A percentile compares a stretch with the other conserved stretches of the same genome.
phyloP scores from a whole-genome alignment of 176 grass and related monocot genomes.

The Stipa capillata region DNA sequence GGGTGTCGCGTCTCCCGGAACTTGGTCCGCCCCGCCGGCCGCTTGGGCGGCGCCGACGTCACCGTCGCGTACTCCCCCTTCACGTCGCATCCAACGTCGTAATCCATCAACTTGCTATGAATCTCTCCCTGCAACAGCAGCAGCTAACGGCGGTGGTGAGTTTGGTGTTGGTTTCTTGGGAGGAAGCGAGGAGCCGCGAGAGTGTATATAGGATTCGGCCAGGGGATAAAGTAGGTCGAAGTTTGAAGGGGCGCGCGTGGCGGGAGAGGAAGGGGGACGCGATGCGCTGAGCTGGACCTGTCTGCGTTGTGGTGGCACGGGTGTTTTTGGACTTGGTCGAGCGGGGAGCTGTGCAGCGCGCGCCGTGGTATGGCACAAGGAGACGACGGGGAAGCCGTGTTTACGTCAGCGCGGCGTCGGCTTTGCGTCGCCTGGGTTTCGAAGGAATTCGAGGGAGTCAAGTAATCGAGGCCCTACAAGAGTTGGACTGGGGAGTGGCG shows the following conservation, averaged over 20 bases:
- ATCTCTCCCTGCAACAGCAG: background rate
- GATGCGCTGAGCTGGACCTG: background rate
- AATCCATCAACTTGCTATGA: background rate
- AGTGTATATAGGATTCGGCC: constrained; percentile 28
- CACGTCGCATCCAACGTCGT: background rate
- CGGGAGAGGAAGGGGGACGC: background rate
- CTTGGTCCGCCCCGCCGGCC: constrained; percentile 65
- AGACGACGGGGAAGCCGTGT: constrained; percentile 4
- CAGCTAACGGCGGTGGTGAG: background rate
- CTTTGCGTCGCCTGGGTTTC: background rate
- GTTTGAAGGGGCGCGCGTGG: background rate
- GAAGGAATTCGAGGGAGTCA: background rate
- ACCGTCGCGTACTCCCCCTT: constrained; percentile 33
- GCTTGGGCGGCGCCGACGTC: constrained; percentile 62
- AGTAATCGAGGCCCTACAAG: background rate
- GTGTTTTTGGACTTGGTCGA: background rate
- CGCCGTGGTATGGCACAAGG: background rate
- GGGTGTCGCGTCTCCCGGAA: constrained; percentile 92
- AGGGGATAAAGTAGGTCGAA: too few relatives aligned
- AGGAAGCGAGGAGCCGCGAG: background rate
- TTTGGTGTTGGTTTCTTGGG: background rate
- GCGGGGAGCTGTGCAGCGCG: background rate
- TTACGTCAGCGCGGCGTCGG: background rate
- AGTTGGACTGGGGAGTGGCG: background rate
- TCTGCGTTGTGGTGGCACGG: background rate